These are phyloP conservation scores for Mortierella alpina DNA, from an alignment of 192 early-diverging fungal genomes.

Conservation along the genomic window DNA sequence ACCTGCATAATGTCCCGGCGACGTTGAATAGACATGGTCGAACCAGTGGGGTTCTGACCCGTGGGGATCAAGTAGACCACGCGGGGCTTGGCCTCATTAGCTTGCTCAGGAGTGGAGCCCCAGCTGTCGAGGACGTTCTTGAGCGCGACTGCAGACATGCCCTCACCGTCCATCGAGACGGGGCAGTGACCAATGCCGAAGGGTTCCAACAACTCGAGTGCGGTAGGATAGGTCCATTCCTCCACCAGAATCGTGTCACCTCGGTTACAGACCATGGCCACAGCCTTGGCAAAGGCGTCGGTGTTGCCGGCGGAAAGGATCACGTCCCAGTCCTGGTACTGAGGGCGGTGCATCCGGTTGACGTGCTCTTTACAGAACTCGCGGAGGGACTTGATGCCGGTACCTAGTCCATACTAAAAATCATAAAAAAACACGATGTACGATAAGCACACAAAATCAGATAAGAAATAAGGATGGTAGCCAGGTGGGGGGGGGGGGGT, in stretches of 20 bases:
- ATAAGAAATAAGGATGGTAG: neutral
- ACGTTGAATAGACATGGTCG: conserved; percentile 79
- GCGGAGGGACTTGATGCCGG: conserved; percentile 59
- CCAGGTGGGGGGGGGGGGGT: too few relatives aligned
- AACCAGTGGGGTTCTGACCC: conserved; percentile 90
- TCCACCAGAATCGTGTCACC: conserved; percentile 73
- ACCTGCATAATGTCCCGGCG: conserved; percentile 79
- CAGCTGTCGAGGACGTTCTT: conserved; percentile 57
- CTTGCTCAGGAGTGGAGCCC: conserved; percentile 45
- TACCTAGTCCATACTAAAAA: conserved; percentile 69
- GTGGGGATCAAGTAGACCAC: conserved; percentile 82
- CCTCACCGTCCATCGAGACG: conserved; percentile 69
- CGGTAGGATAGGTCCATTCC: conserved; percentile 73
- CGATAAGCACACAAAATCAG: conserved; percentile 13
- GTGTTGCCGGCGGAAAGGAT: conserved; percentile 72
- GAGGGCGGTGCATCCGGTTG: conserved; percentile 59
- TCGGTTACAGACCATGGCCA: conserved; percentile 63
- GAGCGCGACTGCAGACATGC: conserved; percentile 67
- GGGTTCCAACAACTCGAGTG: conserved; percentile 63
- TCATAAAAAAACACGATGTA: conserved; percentile 26
- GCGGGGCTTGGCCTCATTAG: conserved; percentile 53
- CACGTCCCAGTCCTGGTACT: conserved; percentile 74
- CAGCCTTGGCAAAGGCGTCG: conserved; percentile 68
- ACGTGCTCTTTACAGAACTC: conserved; percentile 61
- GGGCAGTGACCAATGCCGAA: conserved; percentile 60